Conservation (phyloP, 495 filamentous ascomycete species). For the Podospora comata region DNA sequence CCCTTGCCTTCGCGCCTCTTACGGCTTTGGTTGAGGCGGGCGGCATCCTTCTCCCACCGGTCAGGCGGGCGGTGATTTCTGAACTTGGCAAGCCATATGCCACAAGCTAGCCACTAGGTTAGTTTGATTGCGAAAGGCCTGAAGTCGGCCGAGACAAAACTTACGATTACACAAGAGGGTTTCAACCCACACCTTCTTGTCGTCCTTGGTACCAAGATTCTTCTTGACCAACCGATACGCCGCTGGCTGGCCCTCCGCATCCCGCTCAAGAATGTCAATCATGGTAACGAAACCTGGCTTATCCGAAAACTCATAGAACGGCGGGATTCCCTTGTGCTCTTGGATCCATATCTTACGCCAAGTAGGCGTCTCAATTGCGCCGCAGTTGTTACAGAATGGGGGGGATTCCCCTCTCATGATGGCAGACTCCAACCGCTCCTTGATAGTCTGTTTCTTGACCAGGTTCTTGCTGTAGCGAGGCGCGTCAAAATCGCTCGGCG, state of each 20-base stretch:
- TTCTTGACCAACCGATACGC: conserved; percentile 76
- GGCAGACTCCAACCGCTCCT: conserved; percentile 61
- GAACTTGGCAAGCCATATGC: conserved; percentile 87
- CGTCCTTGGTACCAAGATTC: conserved; percentile 54
- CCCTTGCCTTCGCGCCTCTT: conserved; percentile 44
- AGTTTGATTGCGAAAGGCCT: neutral
- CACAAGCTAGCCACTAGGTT: conserved; percentile 54
- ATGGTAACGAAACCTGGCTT: conserved; percentile 61
- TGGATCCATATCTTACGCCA: conserved; percentile 89
- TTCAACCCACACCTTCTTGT: conserved; percentile 62
- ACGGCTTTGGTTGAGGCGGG: conserved; percentile 46
- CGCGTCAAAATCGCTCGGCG: conserved; percentile 29
- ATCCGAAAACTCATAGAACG: conserved; percentile 61
- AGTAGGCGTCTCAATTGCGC: conserved; percentile 88
- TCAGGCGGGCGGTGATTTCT: conserved; percentile 78
- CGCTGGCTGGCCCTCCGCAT: conserved; percentile 55
- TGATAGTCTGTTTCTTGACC: conserved; percentile 59
- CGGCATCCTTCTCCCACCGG: conserved; percentile 70
- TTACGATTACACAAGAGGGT: conserved; percentile 77
- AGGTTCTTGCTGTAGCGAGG: conserved; percentile 46
- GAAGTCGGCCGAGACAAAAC: neutral
- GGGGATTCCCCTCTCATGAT: conserved; percentile 73
- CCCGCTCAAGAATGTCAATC: conserved; percentile 61
- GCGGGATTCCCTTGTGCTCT: conserved; percentile 57
- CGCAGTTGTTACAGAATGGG: conserved; percentile 85